Evolutionary conservation across 768 basidiomycete species (phyloP), one percentile per base, ranked within the genome.

Genomic region (Tricholoma hemisulphureum): DNA sequence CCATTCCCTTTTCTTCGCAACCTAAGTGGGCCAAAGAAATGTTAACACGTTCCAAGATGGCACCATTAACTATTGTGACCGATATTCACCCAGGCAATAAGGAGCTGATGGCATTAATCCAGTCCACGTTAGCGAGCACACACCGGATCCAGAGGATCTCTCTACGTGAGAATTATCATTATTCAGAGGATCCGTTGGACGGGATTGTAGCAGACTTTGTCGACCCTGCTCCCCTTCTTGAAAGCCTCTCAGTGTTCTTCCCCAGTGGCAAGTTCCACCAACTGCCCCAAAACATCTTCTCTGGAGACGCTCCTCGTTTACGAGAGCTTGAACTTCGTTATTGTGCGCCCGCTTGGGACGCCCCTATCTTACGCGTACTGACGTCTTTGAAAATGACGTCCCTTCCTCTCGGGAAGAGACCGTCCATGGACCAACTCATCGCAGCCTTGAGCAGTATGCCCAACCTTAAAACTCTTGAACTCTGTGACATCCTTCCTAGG

Each of bases 281-380:
- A 10, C 57, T 76, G 9, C 67, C 70, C 0, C 57, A 60, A 2
- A 32, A 49, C 10, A 63, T 75, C 20, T 72, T 79, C 35, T 61
- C 58, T 28, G 73, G 70, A 23, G 60, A 71, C 8, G 68, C 69
- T 4, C 73, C 75, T 16, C 65, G 65, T 29, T 69, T 82, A 18
- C 71, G 70, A 46, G 61, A 60, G 23, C 58, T 81, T n/a, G 69
- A 75, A 54, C 61, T 82, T 1, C 62, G 51, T 9, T 62, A 67
- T n/a, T 73, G 75, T 53, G 63, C 66, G 28, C 60, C 78, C 50
- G 62, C 68, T 5, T 75, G 77, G 75, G 64, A 71, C 16, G 75
- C 73, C 0, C 60, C 70, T 2, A 57, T 76, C 9, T 62, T 81
- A 20, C 51, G 56, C 35, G 68, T 67, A 51, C 70, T 81, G 6